Conservation (phyloP, 306 rosid species). For the Notholithocarpus densiflorus region DNA sequence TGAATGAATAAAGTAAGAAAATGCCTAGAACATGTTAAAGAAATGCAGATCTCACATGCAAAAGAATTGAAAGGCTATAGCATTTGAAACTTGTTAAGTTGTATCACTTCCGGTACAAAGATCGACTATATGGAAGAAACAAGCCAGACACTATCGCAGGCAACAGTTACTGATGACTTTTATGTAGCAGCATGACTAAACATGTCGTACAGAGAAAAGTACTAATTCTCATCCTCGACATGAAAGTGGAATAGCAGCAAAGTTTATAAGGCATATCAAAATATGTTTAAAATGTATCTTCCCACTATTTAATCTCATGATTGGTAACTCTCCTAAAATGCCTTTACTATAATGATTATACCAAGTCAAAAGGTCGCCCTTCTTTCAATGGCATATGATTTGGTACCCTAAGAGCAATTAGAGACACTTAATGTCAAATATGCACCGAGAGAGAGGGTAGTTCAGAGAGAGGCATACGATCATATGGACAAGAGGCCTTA, state of each 20-base stretch:
- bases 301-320: neutral
- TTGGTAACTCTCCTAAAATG: neutral
- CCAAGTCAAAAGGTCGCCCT: neutral
- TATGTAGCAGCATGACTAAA: neutral
- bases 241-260: neutral
- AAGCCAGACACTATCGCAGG: neutral
- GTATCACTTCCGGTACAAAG: neutral
- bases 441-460: neutral
- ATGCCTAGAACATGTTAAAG: neutral
- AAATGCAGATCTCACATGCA: constrained; percentile 3
- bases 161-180: neutral
- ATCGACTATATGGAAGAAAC: neutral
- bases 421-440: too few relatives aligned
- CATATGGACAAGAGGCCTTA: neutral
- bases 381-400: neutral
- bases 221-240: neutral
- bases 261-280: neutral
- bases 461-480: neutral
- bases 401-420: neutral
- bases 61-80: neutral
- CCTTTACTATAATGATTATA: neutral
- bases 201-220: neutral
- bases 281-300: neutral
- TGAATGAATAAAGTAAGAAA: neutral
- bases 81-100: neutral